These are phyloP conservation scores for Trypanosoma melophagium DNA, from an alignment of 208 protist species.

Conservation along the genomic window DNA sequence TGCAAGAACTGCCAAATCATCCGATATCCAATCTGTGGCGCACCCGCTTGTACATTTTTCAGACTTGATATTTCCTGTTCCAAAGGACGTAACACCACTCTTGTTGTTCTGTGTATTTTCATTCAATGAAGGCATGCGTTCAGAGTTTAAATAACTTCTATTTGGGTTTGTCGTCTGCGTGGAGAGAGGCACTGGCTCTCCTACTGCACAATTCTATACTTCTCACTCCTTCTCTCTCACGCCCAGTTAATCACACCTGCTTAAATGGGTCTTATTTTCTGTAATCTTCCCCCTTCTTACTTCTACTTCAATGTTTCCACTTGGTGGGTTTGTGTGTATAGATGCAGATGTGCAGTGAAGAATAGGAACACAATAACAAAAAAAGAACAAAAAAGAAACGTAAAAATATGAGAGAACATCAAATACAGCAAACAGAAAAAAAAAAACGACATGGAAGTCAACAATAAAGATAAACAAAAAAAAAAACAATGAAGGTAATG, in stretches of 20 bases:
- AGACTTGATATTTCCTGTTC: not conserved
- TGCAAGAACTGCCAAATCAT: constrained; percentile 58
- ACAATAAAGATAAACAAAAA: not conserved
- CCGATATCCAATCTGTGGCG: constrained; percentile 40
- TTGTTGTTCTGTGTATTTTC: too few species aligned
- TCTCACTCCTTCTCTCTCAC: not conserved
- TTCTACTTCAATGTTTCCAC: not conserved
- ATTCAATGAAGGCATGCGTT: too few species aligned
- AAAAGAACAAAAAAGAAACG: not conserved
- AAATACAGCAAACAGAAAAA: not conserved
- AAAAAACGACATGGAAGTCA: not conserved
- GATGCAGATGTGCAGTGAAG: not conserved
- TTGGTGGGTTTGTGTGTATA: not conserved
- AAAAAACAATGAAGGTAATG: not conserved
- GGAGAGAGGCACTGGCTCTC: too few species aligned
- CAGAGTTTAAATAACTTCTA: too few species aligned
- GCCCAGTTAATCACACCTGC: too few species aligned
- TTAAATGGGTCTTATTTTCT: too few species aligned
- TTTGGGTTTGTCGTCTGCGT: too few species aligned
- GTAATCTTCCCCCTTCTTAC: not conserved
- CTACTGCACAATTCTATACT: too few species aligned
- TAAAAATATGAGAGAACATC: too few species aligned
- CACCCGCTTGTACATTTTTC: constrained; percentile 13
- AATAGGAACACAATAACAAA: not conserved
- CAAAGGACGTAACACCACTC: not conserved